Evolutionary conservation across 2,329 filamentous ascomycete species (phyloP), one percentile per base, ranked within the genome.

Genomic region (Cercospora berteroae): DNA sequence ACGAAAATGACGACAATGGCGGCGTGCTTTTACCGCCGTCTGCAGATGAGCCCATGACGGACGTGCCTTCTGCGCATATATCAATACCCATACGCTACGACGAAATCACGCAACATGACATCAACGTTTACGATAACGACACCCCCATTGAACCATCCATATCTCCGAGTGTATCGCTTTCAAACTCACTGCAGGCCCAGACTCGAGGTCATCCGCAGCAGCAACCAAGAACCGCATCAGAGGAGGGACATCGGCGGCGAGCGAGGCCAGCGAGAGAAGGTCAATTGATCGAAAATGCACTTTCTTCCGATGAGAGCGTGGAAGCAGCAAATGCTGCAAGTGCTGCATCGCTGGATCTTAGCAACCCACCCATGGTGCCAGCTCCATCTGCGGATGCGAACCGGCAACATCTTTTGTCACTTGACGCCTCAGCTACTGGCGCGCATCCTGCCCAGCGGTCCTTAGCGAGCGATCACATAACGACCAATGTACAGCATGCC

Each of bases 1-100:
- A 70, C 33, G 63, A 69, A 23, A 42, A 70, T 25, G 68, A 69
- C 13, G 27, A 60, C 23, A 29, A 50, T 63, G 70, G 69, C 18
- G 70, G 62, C 6, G 63, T 67, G 56, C 61, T 12, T 10, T 42
- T 57, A 31, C 56, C 65, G 23, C 55, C 64, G n/a, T 25, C 25
- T 18, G 29, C 44, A 29, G 62, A 68, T 57, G 33, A 64, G 4
- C 48, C 36, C n/a, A 63, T 63, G 63, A 55, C 50, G 13, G 63
- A 63, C 42, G 59, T 60, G 42, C 25, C 58, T 58, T 59, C 33
- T 20, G 31, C 60, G 60, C 55, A 61, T 36, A 52, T 48, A 64
- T 42, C 52, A 7, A 59, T 27, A 8, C 60, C 23, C 7, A 59
- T 55, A 33, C 29, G 48, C 56, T 36, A 67, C 56, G 60, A 58